phyloP scores from a whole-genome alignment of 768 basidiomycete species.

The Termitomyces sp. region DNA sequence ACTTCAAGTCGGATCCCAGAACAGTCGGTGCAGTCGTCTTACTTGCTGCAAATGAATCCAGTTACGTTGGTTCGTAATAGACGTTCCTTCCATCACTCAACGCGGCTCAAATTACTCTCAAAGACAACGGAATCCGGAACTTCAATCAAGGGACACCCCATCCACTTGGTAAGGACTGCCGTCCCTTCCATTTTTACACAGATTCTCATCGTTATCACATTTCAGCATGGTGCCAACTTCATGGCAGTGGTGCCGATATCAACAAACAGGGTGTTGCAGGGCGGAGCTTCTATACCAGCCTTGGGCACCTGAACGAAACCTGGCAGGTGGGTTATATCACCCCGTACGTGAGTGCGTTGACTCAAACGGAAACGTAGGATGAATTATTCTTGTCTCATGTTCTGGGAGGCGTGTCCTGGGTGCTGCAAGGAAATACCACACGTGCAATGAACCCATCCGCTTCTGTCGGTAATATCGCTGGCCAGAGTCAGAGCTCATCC shows the following conservation, averaged over 20 bases:
- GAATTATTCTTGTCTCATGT: slow-evolving; percentile 69
- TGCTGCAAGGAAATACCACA: slow-evolving; percentile 67
- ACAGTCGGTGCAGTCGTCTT: slow-evolving; percentile 58
- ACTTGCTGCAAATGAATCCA: slow-evolving; percentile 63
- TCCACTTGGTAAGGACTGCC: slow-evolving; percentile 57
- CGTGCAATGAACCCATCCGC: slow-evolving; percentile 58
- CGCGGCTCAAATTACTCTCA: neutral
- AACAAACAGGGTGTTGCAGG: slow-evolving; percentile 43
- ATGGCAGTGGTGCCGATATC: slow-evolving; percentile 59
- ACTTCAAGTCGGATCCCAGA: slow-evolving; percentile 72
- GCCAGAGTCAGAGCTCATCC: slow-evolving; percentile 10
- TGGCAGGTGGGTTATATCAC: slow-evolving; percentile 52
- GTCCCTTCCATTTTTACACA: neutral
- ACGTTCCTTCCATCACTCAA: neutral
- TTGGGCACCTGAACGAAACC: slow-evolving; percentile 78
- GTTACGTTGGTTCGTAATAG: slow-evolving; percentile 46
- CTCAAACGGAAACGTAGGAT: slow-evolving; percentile 38
- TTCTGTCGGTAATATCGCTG: slow-evolving; percentile 47
- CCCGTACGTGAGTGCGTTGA: neutral
- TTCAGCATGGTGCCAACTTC: slow-evolving; percentile 82
- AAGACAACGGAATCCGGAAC: slow-evolving; percentile 42
- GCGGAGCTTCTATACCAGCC: slow-evolving; percentile 80
- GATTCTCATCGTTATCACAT: neutral
- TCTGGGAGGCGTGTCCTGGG: slow-evolving; percentile 73
- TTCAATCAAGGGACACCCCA: slow-evolving; percentile 73